Evolutionary conservation across 1,284 basidiomycete genomes (phyloP).

Genomic region (Afroboletus lepidellus): DNA sequence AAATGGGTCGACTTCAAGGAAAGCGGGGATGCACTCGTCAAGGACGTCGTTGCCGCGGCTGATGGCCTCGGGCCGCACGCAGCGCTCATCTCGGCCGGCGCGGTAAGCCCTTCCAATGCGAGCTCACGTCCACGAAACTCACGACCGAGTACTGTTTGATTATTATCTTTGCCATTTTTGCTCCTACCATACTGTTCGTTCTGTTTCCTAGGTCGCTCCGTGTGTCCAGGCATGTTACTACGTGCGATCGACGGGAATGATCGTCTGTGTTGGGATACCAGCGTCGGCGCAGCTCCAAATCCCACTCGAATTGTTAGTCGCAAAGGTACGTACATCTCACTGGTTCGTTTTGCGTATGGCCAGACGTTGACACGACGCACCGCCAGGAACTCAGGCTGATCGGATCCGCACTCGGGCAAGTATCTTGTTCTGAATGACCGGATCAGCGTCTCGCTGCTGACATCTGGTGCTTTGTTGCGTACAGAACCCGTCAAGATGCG

Average conservation of each 20-base stretch:
- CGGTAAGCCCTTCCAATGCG: slow-evolving; percentile 30
- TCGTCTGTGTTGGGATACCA: slow-evolving; percentile 63
- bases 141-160: background rate
- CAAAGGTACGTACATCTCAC: slow-evolving; percentile 38
- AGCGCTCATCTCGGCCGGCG: slow-evolving; percentile 53
- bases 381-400: slow-evolving; percentile 50
- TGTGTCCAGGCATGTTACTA: slow-evolving; percentile 68
- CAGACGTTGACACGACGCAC: background rate
- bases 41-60: slow-evolving; percentile 53
- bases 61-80: slow-evolving; percentile 69
- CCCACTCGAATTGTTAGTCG: slow-evolving; percentile 58
- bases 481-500: slow-evolving; percentile 60
- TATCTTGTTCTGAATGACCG: background rate
- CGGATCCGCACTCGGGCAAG: slow-evolving; percentile 61
- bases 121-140: background rate
- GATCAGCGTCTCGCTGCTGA: background rate
- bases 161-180: background rate
- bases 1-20: slow-evolving; percentile 71
- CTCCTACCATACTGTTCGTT: background rate
- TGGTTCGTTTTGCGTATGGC: background rate
- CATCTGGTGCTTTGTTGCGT: background rate
- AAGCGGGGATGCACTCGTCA: slow-evolving; percentile 42
- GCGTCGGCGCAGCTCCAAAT: slow-evolving; percentile 36
- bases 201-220: slow-evolving; percentile 40
- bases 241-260: slow-evolving; percentile 51